These are phyloP conservation scores for Actinomucor elegans DNA, from an alignment of 371 early-diverging fungal species.

Conservation along the genomic window DNA sequence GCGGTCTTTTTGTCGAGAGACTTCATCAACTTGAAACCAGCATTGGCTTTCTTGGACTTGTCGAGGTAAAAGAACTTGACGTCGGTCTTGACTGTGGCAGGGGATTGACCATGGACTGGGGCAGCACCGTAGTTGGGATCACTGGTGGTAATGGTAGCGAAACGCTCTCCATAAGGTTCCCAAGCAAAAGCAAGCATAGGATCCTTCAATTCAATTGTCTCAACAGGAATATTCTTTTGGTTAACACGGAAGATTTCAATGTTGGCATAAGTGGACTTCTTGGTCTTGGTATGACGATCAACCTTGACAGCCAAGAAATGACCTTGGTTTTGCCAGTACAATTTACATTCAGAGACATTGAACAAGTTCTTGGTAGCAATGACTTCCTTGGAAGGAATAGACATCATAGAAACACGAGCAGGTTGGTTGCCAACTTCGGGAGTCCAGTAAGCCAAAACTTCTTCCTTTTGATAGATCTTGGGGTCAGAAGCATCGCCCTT, in stretches of 20 bases:
- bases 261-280: conserved; percentile 87
- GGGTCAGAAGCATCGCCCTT: conserved; percentile 36
- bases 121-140: conserved; percentile 66
- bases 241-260: conserved; percentile 92
- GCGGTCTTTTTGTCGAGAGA: conserved; percentile 72
- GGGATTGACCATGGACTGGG: conserved; percentile 45
- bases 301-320: conserved; percentile 91
- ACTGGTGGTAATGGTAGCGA: conserved; percentile 79
- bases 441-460: conserved; percentile 91
- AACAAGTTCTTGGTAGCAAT: conserved; percentile 97
- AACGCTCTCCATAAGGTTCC: conserved; percentile 90
- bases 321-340: conserved; percentile 93
- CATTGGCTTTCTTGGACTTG: conserved; percentile 49
- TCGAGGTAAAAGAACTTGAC: conserved; percentile 85
- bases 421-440: conserved; percentile 95
- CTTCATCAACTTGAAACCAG: conserved; percentile 70
- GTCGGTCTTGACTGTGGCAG: conserved; percentile 65
- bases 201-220: conserved; percentile 91
- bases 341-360: conserved; percentile 84
- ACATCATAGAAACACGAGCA: conserved; percentile 90
- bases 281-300: conserved; percentile 89
- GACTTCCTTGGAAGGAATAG: conserved; percentile 80
- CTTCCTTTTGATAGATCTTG: conserved; percentile 57
- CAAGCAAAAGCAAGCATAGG: conserved; percentile 84
- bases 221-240: conserved; percentile 94